Evolutionary conservation across 2,329 filamentous ascomycete genomes (phyloP), one percentile per base, ranked within the genome.

Genomic region (Aureobasidium subglaciale): DNA sequence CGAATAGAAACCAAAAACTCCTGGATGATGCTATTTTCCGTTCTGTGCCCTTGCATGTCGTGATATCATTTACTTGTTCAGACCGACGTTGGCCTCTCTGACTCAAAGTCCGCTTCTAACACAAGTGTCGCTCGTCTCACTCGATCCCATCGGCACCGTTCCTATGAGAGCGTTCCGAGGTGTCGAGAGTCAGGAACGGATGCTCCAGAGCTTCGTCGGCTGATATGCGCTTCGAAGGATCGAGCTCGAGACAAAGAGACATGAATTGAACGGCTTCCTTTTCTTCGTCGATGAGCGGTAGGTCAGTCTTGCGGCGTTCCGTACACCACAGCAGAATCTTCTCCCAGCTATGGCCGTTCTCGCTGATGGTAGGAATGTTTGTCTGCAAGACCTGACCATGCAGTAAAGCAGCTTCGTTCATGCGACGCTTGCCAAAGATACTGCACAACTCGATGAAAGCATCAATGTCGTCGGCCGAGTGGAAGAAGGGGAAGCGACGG

Each of bases 311-410:
- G 59, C 80, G 79, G 20, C 83, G 83, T 58, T 87, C 88, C 24
- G 90, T 96, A 65, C 90, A 93, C 93, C 93, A 99, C 46, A 96
- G 78, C 60, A 99, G 86, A 63, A 99, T 93, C 73, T 95, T 93
- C 71, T 96, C 90, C 63, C 96, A 84, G 5, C 82, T 85, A 69
- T 95, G 95, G 0, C 93, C 93, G 40, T 84, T 82, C 61, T 87
- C 84, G 40, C 88, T 89, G 62, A 99, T 87, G 1, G 89, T 96
- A 1, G 92, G 92, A 56, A 99, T 90, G 58, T 83, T 95, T 0
- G 89, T 93, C 71, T 99, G 90, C 60, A 97, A 90, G 57, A 95
- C 84, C 64, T 91, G 88, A 1, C 93, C 93, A 66, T 99, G 93
- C 49, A 96, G 76, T 16, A 90, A 76, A 0, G 89, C 90, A 3